These are phyloP conservation scores for Talaromyces sp. DNA, from an alignment of 2,329 filamentous ascomycete genomes.

Conservation along the genomic window DNA sequence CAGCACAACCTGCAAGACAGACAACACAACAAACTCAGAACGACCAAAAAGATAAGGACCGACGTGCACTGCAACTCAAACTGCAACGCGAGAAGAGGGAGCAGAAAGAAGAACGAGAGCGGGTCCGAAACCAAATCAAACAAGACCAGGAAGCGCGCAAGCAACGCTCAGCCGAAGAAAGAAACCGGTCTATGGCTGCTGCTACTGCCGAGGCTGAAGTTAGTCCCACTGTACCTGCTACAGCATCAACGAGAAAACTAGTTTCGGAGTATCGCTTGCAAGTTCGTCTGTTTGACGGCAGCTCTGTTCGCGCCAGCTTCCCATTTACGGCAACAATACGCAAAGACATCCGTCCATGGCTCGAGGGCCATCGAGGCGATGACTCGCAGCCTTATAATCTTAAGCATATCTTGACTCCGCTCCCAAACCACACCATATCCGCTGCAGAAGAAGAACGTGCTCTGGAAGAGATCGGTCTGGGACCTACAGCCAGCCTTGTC, in stretches of 20 bases:
- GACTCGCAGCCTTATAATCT: constrained; percentile 68
- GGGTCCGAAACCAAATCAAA: constrained; percentile 70
- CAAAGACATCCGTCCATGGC: constrained; percentile 67
- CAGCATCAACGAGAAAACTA: constrained; percentile 13
- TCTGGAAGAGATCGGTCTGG: constrained; percentile 64
- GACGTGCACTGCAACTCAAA: constrained; percentile 53
- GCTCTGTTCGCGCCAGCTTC: constrained; percentile 69
- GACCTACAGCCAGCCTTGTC: constrained; percentile 76
- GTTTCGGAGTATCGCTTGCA: constrained; percentile 56
- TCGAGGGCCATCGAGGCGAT: constrained; percentile 59
- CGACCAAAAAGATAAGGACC: constrained; percentile 28
- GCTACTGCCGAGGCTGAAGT: not conserved
- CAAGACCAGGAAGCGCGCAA: constrained; percentile 67
- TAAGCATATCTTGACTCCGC: constrained; percentile 74
- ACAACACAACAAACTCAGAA: not conserved
- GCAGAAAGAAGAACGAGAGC: constrained; percentile 61
- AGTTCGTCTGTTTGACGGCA: constrained; percentile 78
- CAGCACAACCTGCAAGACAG: constrained; percentile 13
- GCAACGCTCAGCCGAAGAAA: constrained; percentile 40
- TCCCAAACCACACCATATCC: constrained; percentile 69
- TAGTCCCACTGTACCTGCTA: not conserved
- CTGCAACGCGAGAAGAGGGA: constrained; percentile 61
- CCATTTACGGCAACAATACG: constrained; percentile 57
- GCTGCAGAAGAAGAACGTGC: constrained; percentile 66
- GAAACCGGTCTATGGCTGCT: not conserved